These are phyloP conservation scores for Cadophora sp. DNA, from an alignment of 2,329 filamentous ascomycete species.

Conservation along the genomic window DNA sequence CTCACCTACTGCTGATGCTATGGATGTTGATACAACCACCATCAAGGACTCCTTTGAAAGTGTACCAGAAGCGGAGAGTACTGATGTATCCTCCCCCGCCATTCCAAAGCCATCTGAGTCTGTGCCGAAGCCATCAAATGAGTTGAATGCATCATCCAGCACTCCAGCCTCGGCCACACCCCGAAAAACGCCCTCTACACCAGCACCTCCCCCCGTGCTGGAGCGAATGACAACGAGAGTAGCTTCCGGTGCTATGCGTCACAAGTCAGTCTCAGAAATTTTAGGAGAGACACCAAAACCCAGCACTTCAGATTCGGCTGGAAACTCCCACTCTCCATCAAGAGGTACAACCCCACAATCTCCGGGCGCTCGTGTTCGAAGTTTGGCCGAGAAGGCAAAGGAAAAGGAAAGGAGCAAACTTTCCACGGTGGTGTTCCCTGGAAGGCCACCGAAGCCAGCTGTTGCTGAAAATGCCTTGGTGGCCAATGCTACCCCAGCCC, in stretches of 20 bases:
- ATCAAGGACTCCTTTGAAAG: conserved; percentile 42
- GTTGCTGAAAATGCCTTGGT: conserved; percentile 37
- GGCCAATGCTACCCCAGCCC: conserved; percentile 23
- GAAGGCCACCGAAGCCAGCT: conserved; percentile 59
- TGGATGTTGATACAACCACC: conserved; percentile 41
- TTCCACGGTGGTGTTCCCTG: conserved; percentile 81
- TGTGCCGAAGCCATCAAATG: conserved; percentile 16
- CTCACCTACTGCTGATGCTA: conserved; percentile 36
- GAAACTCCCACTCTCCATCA: conserved; percentile 38
- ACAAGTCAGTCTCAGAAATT: conserved; percentile 77
- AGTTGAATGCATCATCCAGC: conserved; percentile 30
- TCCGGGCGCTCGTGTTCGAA: conserved; percentile 45
- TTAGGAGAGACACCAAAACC: conserved; percentile 62
- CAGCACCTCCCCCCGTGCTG: conserved; percentile 46
- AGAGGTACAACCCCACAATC: conserved; percentile 54
- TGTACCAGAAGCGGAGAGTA: conserved; percentile 25
- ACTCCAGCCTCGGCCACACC: conserved; percentile 33
- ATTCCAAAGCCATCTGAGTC: conserved; percentile 22
- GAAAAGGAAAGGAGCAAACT: conserved; percentile 69
- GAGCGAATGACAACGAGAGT: conserved; percentile 73
- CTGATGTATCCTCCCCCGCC: conserved; percentile 19
- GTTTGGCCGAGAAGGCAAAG: conserved; percentile 49
- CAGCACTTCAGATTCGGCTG: conserved; percentile 42
- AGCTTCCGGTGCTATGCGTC: conserved; percentile 72
- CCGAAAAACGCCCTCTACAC: conserved; percentile 38